A percentile compares a stretch with the other conserved stretches of the same genome.
These are phyloP conservation scores for Phytophthora nicotianae DNA, from an alignment of 352 stramenopile genomes.

Conservation along the genomic window DNA sequence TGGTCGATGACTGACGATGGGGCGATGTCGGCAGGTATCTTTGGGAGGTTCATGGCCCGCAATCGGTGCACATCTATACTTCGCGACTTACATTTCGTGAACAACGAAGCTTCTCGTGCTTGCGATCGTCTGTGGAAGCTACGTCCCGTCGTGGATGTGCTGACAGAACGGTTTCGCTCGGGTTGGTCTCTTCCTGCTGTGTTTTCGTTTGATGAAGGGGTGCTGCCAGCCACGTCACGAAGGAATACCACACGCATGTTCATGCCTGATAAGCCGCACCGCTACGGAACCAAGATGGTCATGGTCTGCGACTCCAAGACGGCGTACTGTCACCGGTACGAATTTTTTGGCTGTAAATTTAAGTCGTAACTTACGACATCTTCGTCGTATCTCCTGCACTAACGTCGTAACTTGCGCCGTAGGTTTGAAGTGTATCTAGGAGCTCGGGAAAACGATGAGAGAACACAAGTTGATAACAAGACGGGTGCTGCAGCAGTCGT, in stretches of 20 bases:
- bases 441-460: neutral
- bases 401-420: slow-evolving; percentile 5
- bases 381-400: neutral
- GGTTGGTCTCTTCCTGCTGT: slow-evolving; percentile 14
- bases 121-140: slow-evolving; percentile 34
- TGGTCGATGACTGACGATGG: slow-evolving; percentile 28
- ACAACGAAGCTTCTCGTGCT: slow-evolving; percentile 3
- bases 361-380: slow-evolving; percentile 18
- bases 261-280: slow-evolving; percentile 16
- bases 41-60: slow-evolving; percentile 25
- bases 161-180: slow-evolving; percentile 10
- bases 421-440: slow-evolving; percentile 19
- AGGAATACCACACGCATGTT: slow-evolving; percentile 40
- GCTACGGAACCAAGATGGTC: slow-evolving; percentile 25
- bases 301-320: slow-evolving; percentile 18
- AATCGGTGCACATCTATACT: slow-evolving; percentile 31
- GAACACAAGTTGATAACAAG: neutral
- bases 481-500: neutral
- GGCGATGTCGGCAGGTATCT: slow-evolving; percentile 13
- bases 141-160: slow-evolving; percentile 2
- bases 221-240: slow-evolving; percentile 25
- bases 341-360: neutral
- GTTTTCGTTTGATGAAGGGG: slow-evolving; percentile 39
- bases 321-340: slow-evolving; percentile 14
- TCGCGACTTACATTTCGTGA: slow-evolving; percentile 23